Base-by-base conservation (phyloP, 257 asterid genomes). In the Lycium barbarum region DNA sequence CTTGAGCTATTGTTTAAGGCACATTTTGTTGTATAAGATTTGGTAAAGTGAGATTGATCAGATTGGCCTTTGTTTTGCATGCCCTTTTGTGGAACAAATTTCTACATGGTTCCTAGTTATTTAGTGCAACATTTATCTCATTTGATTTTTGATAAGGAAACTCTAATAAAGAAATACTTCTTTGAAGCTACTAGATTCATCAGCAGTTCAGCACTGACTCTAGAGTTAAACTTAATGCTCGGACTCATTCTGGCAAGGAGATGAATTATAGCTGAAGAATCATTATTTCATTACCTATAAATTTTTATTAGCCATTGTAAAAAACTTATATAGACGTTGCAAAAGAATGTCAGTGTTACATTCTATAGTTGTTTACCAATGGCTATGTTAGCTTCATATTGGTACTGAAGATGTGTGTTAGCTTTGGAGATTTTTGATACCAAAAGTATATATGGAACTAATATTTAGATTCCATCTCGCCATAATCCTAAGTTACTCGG, bases 361-460 rank as follows among this genome's bases (percentile, higher is more conserved):
- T 22, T 65, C 33, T 65, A 26, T 12, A 65, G 43, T 26, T 4
- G 43, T 65, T 65, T 65, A 12, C 43, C 15, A 1, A 2, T 22
- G 71, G 17, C 71, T 65, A 65, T 65, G 18, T 65, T 65, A 65
- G 71, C 71, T 65, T 65, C 71, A 65, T 11, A 22, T 63, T 9
- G 38, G 68, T 20, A 62, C 7, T 6, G 4, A 22, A 9, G 68
- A n/a, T 62, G 38, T 20, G 8, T 63, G 17, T 22, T 10, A 22
- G 40, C 40, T 65, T 11, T 65, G 71, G 26, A 22, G 1, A n/a
- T 26, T 65, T 26, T 65, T 26, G 11, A 1, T 33, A 26, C 71
- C 71, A 65, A 62, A 20, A 20, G 14, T 20, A 22, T 38, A 9
- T 26, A 65, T 33, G 72, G 45, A 13, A 68, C 3, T 7, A 33